Evolutionary conservation across 2,329 filamentous ascomycete species (phyloP).

Genomic region (Fusarium tricinctum): DNA sequence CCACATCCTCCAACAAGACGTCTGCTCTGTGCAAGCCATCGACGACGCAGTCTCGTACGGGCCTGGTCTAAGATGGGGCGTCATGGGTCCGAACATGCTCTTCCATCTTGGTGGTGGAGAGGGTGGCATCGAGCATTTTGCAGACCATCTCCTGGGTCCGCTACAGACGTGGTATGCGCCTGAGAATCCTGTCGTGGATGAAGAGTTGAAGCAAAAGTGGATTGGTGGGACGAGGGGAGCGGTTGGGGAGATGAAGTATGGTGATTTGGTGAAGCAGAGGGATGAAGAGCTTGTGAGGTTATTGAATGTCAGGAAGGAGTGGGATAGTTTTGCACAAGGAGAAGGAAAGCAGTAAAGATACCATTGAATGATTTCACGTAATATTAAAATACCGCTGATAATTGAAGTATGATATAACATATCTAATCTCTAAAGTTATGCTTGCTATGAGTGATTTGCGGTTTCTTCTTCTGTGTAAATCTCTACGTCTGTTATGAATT

Average conservation of each 20-base stretch:
- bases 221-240: constrained; percentile 12
- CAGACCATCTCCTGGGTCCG: constrained; percentile 20
- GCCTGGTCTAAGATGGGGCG: constrained; percentile 21
- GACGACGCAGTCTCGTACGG: constrained; percentile 31
- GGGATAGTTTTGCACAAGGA: constrained; percentile 8
- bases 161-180: constrained; percentile 29
- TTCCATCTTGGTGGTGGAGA: constrained; percentile 32
- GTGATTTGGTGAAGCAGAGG: constrained; percentile 16
- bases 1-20: constrained; percentile 16
- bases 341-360: neutral
- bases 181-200: constrained; percentile 26
- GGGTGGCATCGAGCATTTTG: constrained; percentile 31
- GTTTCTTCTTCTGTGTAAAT: no score
- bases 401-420: no score
- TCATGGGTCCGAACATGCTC: constrained; percentile 26
- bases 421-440: no score
- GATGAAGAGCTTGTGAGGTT: constrained; percentile 30
- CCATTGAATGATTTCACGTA: neutral
- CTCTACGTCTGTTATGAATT: no score
- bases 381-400: no score
- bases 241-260: constrained; percentile 1
- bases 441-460: no score
- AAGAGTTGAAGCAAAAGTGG: constrained; percentile 16
- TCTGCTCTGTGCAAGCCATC: constrained; percentile 22
- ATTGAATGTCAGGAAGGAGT: constrained; percentile 27